Conservation (phyloP, 2,329 filamentous ascomycete species). For the Xylariomycetidae sp. region DNA sequence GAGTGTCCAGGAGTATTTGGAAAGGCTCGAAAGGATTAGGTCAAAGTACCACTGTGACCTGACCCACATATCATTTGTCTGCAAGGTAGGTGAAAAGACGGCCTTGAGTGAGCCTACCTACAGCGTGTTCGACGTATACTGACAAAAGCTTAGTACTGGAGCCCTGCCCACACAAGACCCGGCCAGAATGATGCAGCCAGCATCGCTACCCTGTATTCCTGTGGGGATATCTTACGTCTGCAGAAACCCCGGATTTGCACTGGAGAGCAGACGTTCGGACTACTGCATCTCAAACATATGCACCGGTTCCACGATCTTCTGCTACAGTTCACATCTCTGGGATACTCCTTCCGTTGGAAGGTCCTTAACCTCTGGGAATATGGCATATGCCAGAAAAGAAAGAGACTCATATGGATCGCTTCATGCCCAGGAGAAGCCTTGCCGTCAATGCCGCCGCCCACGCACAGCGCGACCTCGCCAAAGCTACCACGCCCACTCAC, state of each 20-base stretch:
- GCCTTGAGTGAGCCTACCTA: too few species aligned
- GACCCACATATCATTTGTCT: slow-evolving; percentile 68
- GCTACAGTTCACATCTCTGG: slow-evolving; percentile 53
- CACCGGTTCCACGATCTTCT: slow-evolving; percentile 53
- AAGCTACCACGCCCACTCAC: slow-evolving; percentile 34
- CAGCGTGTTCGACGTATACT: too few species aligned
- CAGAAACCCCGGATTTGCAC: slow-evolving; percentile 62
- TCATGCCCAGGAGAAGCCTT: slow-evolving; percentile 62
- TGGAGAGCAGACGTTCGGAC: slow-evolving; percentile 69
- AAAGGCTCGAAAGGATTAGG: too few species aligned
- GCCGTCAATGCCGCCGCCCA: slow-evolving; percentile 57
- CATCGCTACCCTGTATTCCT: slow-evolving; percentile 47
- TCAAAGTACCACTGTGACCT: slow-evolving; percentile 50
- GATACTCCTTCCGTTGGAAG: slow-evolving; percentile 65
- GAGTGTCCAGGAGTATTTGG: too few species aligned
- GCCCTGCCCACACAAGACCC: slow-evolving; percentile 56
- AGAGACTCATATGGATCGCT: slow-evolving; percentile 49
- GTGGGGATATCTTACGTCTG: slow-evolving; percentile 45
- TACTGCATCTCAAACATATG: slow-evolving; percentile 44
- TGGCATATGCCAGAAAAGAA: slow-evolving; percentile 40
- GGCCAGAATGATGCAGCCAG: slow-evolving; percentile 60
- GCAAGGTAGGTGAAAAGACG: too few species aligned
- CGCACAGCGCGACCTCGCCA: slow-evolving; percentile 36
- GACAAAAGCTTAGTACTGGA: too few species aligned
- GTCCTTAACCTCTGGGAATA: slow-evolving; percentile 46